Evolutionary conservation across 129 eudicot species (phyloP).

Genomic region (Erigeron canadensis): DNA sequence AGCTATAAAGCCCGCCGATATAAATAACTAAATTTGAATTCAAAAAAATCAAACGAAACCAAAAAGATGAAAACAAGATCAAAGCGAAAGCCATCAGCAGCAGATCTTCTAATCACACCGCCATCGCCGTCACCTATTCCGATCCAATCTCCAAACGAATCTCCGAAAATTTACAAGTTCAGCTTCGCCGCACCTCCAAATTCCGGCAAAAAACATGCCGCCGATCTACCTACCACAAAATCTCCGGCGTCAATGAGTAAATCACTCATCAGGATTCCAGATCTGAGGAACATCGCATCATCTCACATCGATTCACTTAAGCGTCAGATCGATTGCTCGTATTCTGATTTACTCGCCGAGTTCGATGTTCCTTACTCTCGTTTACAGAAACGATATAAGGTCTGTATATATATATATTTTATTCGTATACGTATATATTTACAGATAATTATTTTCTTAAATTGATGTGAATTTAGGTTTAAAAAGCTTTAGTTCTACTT

Average conservation of each 20-base stretch:
- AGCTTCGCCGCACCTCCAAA: slow-evolving; percentile 28
- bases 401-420: slow-evolving; percentile 22
- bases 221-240: slow-evolving; percentile 13
- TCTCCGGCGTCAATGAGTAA: slow-evolving; percentile 35
- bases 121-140: slow-evolving; percentile 24
- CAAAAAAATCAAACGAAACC: no score
- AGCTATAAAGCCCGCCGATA: no score
- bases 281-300: slow-evolving; percentile 56
- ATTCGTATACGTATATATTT: background rate
- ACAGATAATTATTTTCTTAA: background rate
- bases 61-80: slow-evolving; percentile 36
- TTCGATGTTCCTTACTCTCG: slow-evolving; percentile 56
- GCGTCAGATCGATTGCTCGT: slow-evolving; percentile 53
- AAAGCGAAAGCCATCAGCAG: slow-evolving; percentile 41
- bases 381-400: slow-evolving; percentile 75
- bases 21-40: no score
- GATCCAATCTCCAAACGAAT: slow-evolving; percentile 21
- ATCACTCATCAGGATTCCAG: slow-evolving; percentile 39
- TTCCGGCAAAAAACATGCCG: slow-evolving; percentile 13
- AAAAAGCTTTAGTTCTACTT: background rate
- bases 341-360: slow-evolving; percentile 59
- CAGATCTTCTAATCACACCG: slow-evolving; percentile 39
- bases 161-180: slow-evolving; percentile 51
- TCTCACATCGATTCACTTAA: slow-evolving; percentile 58
- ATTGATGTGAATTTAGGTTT: background rate